Evolutionary conservation across 345 rosid genomes (phyloP), one percentile per base, ranked within the genome.

Genomic region (Aegle marmelos): DNA sequence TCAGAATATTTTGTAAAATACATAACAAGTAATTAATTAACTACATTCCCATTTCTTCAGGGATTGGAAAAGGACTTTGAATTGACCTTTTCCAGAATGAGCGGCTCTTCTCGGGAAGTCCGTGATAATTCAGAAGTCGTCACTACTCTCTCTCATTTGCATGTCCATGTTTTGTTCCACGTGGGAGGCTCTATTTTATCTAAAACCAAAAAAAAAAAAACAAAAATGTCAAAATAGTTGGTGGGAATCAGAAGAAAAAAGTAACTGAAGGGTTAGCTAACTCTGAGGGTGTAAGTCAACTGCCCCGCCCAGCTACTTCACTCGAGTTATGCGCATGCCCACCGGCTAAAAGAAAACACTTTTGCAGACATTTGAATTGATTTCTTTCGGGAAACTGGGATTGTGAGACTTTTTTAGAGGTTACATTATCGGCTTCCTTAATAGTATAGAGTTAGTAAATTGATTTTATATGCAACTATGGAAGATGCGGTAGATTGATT

Each of bases 11-110:
- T 9, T 34, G 37, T 21, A 37, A 14, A 4, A 16, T 7, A 59
- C 3, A 22, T 24, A 41, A 25, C 17, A 48, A 13, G 24, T 13
- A 13, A 34, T 36, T 66, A 31, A 62, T 69, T 14, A 45, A 24
- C 5, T 9, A n/a, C 6, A 13, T 50, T 57, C 60, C 78, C 83
- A 24, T 62, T 37, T 76, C 76, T 78, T 73, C 19, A 62, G 60
- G 80, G 58, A 78, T 58, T 36, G 79, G 81, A n/a, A 75, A 76
- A 54, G 19, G 82, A 68, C 50, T 72, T 78, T 72, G 65, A 72
- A 37, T 36, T 25, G 65, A 6, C 24, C 9, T 41, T 37, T 36
- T 77, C 28, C 78, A 72, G 66, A 59, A 64, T 70, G 68, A 65
- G 79, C 72, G 77, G 76, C 76, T 65, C 63, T 36, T 72, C 45